These are phyloP conservation scores for Sporothrix variecibatus DNA, from an alignment of 2,329 filamentous ascomycete genomes.

Conservation along the genomic window DNA sequence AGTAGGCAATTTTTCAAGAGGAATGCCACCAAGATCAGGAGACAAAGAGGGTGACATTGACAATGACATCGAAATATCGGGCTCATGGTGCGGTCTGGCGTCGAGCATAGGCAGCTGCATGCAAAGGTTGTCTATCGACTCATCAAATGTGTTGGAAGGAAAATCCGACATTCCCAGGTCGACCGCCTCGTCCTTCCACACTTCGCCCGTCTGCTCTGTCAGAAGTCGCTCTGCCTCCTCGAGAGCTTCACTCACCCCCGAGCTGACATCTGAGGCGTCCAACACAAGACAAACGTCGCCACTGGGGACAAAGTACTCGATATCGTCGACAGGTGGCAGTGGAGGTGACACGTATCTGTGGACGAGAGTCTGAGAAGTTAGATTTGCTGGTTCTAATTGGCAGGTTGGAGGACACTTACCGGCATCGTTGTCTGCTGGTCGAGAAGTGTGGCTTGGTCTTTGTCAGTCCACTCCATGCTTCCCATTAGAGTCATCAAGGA, in stretches of 20 bases:
- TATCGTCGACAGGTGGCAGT: constrained; percentile 14
- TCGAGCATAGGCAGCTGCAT: background rate
- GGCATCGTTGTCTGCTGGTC: background rate
- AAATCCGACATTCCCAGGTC: background rate
- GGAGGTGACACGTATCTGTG: constrained; percentile 23
- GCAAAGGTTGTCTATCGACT: background rate
- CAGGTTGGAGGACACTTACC: background rate
- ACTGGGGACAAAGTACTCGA: constrained; percentile 18
- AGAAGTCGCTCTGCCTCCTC: constrained; percentile 16
- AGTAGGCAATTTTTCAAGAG: no score
- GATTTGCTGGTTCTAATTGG: background rate
- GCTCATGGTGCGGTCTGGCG: background rate
- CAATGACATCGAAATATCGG: background rate
- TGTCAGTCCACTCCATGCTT: constrained; percentile 2
- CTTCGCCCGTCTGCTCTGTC: background rate
- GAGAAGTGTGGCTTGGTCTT: background rate
- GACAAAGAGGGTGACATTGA: background rate
- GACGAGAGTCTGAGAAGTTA: background rate
- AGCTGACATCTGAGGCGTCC: constrained; percentile 29
- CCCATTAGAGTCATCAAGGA: constrained; percentile 2
- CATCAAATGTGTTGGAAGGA: background rate
- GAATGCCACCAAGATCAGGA: no score
- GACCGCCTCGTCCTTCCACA: background rate
- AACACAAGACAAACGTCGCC: constrained; percentile 26
- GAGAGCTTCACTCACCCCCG: constrained; percentile 23